Conservation (phyloP, 768 basidiomycete genomes). For the Mycena floridula region DNA sequence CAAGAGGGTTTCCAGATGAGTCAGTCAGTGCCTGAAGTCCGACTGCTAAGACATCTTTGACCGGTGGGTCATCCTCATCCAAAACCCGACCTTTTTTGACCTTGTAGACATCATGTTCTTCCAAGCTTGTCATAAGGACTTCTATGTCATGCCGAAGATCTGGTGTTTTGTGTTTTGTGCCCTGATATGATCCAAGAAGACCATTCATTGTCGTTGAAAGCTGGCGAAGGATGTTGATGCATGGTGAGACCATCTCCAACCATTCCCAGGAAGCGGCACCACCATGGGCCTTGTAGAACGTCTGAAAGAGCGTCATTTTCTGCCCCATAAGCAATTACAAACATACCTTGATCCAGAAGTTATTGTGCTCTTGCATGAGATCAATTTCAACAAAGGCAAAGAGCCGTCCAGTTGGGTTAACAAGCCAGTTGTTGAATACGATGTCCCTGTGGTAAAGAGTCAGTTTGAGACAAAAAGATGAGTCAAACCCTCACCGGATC, state of each 20-base stretch:
- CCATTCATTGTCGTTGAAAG: constrained; percentile 3
- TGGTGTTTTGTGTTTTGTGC: constrained; percentile 2
- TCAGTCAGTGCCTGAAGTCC: no score
- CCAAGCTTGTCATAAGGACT: constrained; percentile 5
- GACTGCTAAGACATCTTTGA: no score
- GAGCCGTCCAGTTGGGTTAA: constrained; percentile 18
- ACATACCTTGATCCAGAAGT: no score
- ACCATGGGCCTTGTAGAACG: constrained; percentile 22
- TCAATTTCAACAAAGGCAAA: constrained; percentile 21
- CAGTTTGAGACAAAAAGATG: no score
- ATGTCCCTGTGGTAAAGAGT: constrained; percentile 15
- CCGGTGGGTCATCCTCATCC: no score
- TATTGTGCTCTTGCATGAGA: no score
- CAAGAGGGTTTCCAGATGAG: no score
- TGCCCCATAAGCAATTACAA: not conserved
- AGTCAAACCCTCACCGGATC: no score
- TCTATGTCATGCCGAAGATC: constrained; percentile 5
- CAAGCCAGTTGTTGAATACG: constrained; percentile 26
- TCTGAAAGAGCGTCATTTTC: no score
- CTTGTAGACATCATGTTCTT: constrained; percentile 5
- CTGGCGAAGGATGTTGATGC: constrained; percentile 8
- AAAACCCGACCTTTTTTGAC: constrained; percentile 3
- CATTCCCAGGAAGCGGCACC: constrained; percentile 26
- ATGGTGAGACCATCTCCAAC: constrained; percentile 21
- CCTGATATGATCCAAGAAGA: constrained; percentile 3